Evolutionary conservation across 2,329 filamentous ascomycete genomes (phyloP), one percentile per base, ranked within the genome.

Genomic region (Coniochaeta hoffmannii): DNA sequence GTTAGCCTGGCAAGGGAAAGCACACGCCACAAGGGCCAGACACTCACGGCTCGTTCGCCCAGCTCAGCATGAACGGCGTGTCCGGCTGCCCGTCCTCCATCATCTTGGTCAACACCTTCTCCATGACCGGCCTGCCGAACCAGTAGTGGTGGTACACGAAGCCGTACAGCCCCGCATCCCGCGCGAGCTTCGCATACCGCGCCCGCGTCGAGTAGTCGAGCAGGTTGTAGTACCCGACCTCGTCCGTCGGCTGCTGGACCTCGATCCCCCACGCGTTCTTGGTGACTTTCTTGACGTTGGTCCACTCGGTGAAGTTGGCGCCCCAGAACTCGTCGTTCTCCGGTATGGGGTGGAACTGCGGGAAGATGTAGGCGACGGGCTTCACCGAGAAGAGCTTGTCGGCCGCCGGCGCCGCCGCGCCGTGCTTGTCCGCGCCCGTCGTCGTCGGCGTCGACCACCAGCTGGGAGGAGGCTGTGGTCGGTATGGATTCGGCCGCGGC

Each of bases 51-150:
- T 58, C 56, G 34, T 58, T 58, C 22, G 56, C 56, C 56, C 56
- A 58, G 51, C 30, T 56, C 24, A 58, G 56, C 54, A 58, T 53
- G 54, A 58, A 58, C 5, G 56, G 56, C 9, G 52, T 30, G 12
- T 50, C 17, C 19, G 56, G 56, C 46, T 58, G 34, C 28, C 54
- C 54, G 35, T 58, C 56, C 30, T 51, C 10, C 28, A 58, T 54
- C 50, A 53, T 46, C 5, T 41, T 26, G 12, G 15, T n/a, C 24
- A 58, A 54, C 14, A 50, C 50, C 35, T 52, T 50, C 28, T 56
- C 54, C 56, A 58, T 58, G 14, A 58, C 56, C 14, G 56, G 56
- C n/a, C 55, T 30, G 10, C 54, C 54, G 41, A 58, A 58, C 56
- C 56, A 58, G 50, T 58, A 58, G 32, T 58, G 56, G 34, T 58